Evolutionary conservation across 2,329 filamentous ascomycete genomes (phyloP), one percentile per base, ranked within the genome.

Genomic region (Cladosporium sp.): DNA sequence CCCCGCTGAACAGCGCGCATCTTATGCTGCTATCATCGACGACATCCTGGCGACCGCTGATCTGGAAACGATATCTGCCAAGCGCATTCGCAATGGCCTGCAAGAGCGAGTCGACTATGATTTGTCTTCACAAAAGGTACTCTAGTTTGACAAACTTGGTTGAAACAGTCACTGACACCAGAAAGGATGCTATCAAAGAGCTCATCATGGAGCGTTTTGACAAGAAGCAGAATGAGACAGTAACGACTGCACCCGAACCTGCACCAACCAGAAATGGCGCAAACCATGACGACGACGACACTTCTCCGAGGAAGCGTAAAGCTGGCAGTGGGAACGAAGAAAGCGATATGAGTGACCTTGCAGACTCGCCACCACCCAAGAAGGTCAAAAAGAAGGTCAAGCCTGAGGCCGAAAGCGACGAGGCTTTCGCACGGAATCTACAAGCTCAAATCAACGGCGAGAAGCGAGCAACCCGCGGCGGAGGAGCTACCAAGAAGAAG

Each of bases 371-470:
- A 3, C 78, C 78, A 25, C 75, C 77, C 1, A 79, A 78, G 69
- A 78, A 76, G 65, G 78, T 76, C 65, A 70, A 87, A 72, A 91
- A 90, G 76, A 88, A 88, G 74, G 42, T 59, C n/a, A 61, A 64
- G 39, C 86, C 86, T 70, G 82, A 84, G 43, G 82, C 84, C 28
- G 77, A 84, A 65, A 90, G 96, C 64, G 94, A 99, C 74, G 94
- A 93, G 36, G 86, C 88, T 45, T 84, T 93, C 62, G 94, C 94
- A 1, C 92, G 92, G 15, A 85, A 88, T 72, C 80, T 99, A 37
- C 94, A 99, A 75, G 93, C 92, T 0, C 90, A 97, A 73, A 91
- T 97, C 76, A 96, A 97, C 74, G 82, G 85, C 15, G 79, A 85
- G 43, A 86, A 85, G 51, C 82, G 90, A 56, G 83, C 89, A 17